phyloP scores from a whole-genome alignment of 2,329 filamentous ascomycete genomes.

The Fusarium citri region DNA sequence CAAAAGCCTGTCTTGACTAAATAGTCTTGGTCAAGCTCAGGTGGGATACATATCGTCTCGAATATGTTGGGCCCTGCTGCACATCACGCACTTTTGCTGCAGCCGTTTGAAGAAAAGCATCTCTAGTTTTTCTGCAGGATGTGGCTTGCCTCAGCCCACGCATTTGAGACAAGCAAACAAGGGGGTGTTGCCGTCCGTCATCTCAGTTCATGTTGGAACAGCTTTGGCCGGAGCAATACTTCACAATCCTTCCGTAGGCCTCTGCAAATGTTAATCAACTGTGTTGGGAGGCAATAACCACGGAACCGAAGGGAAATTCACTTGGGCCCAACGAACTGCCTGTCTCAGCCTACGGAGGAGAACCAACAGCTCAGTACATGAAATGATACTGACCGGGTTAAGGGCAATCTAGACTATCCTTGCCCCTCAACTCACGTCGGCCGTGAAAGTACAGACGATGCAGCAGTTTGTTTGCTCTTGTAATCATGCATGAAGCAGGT shows the following conservation, averaged over 20 bases:
- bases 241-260: neutral
- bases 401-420: conserved; percentile 34
- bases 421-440: conserved; percentile 30
- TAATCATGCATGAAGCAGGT: conserved; percentile 19
- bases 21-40: neutral
- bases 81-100: conserved; percentile 11
- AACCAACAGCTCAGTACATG: conserved; percentile 46
- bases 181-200: conserved; percentile 6
- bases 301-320: conserved; percentile 18
- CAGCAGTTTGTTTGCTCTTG: conserved; percentile 35
- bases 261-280: conserved; percentile 3
- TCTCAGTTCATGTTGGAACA: neutral
- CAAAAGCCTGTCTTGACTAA: neutral
- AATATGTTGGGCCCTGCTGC: conserved; percentile 10
- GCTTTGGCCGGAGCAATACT: neutral
- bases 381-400: conserved; percentile 33
- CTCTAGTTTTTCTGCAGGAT: conserved; percentile 15
- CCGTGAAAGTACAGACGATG: conserved; percentile 8
- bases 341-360: conserved; percentile 52
- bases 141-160: conserved; percentile 23
- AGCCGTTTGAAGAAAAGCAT: conserved; percentile 13
- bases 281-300: neutral
- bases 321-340: conserved; percentile 9
- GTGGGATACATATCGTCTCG: neutral
- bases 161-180: conserved; percentile 23